phyloP scores from a whole-genome alignment of 495 filamentous ascomycete genomes.

The Lineolata rhizophorae region DNA sequence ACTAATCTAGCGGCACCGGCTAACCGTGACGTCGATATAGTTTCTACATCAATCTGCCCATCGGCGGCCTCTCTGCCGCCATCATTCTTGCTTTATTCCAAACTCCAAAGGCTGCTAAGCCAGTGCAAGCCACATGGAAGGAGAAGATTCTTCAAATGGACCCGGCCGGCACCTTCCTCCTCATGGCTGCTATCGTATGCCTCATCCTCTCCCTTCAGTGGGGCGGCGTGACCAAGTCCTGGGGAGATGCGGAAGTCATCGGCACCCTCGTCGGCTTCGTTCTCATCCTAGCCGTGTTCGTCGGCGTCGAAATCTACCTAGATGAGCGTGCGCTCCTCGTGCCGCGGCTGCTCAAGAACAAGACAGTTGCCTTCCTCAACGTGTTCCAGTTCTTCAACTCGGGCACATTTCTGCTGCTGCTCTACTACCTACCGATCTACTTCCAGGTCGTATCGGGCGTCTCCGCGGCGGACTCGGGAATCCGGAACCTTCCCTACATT shows the following conservation, averaged over 20 bases:
- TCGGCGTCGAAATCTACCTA: constrained; percentile 5
- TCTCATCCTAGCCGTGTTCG: constrained; percentile 5
- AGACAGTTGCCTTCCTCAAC: constrained; percentile 2
- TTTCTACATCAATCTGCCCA: constrained; percentile 33
- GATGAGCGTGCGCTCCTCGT: constrained; percentile 10
- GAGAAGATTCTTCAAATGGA: constrained; percentile 15
- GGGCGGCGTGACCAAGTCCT: constrained; percentile 10
- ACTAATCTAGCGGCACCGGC: not conserved
- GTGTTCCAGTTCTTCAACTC: constrained; percentile 8
- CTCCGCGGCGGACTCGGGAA: constrained; percentile 9
- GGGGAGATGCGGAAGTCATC: constrained; percentile 20
- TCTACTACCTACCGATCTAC: constrained; percentile 16
- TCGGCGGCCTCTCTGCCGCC: constrained; percentile 20
- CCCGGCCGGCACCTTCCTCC: constrained; percentile 6
- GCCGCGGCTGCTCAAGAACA: constrained; percentile 6
- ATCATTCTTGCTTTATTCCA: constrained; percentile 20
- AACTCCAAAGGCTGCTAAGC: constrained; percentile 13
- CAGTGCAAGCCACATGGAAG: constrained; percentile 11
- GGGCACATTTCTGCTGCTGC: constrained; percentile 6
- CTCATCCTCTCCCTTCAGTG: constrained; percentile 13
- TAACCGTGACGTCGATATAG: constrained; percentile 9
- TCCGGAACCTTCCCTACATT: constrained; percentile 10
- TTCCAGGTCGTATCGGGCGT: constrained; percentile 11
- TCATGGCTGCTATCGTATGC: constrained; percentile 8
- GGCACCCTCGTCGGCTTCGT: constrained; percentile 23